Conservation (phyloP, 2,329 filamentous ascomycete species). For the Lasiodiplodia sp. region DNA sequence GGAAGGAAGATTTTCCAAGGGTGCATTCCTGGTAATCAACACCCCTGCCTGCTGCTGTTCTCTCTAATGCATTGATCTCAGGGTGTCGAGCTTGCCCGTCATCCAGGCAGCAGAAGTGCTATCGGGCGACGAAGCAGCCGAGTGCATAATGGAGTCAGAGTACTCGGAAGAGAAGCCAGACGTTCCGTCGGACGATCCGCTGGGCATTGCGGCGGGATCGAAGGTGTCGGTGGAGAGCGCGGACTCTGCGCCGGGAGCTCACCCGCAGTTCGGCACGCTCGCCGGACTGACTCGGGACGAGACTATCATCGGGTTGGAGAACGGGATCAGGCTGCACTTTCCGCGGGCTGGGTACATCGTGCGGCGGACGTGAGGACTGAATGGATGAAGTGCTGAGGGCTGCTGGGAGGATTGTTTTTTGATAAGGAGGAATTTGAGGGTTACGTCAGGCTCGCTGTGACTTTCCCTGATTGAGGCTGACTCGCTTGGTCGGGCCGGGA, state of each 20-base stretch:
- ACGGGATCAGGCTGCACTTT: constrained; percentile 25
- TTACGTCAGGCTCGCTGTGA: constrained; percentile 19
- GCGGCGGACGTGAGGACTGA: background rate
- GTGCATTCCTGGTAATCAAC: constrained; percentile 21
- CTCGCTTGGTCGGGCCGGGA: background rate
- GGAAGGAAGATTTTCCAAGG: constrained; percentile 20
- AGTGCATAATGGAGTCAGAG: background rate
- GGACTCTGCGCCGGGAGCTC: background rate
- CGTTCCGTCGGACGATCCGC: background rate
- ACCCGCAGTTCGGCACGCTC: constrained; percentile 3
- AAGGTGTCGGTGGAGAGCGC: background rate
- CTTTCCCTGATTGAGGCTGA: background rate
- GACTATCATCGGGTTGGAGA: constrained; percentile 5
- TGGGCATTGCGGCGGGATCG: background rate
- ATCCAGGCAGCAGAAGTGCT: background rate
- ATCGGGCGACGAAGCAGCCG: background rate
- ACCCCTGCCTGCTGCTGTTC: no score
- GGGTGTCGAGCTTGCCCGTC: background rate
- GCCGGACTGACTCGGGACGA: background rate
- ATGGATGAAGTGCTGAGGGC: background rate
- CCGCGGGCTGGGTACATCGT: constrained; percentile 21
- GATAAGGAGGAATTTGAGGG: background rate
- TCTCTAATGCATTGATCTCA: background rate
- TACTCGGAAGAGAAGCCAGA: background rate
- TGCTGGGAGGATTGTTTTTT: no score